A percentile compares a stretch with the other conserved stretches of the same genome.
phyloP scores from a whole-genome alignment of 768 basidiomycete species.

The Termitomyces sp. region DNA sequence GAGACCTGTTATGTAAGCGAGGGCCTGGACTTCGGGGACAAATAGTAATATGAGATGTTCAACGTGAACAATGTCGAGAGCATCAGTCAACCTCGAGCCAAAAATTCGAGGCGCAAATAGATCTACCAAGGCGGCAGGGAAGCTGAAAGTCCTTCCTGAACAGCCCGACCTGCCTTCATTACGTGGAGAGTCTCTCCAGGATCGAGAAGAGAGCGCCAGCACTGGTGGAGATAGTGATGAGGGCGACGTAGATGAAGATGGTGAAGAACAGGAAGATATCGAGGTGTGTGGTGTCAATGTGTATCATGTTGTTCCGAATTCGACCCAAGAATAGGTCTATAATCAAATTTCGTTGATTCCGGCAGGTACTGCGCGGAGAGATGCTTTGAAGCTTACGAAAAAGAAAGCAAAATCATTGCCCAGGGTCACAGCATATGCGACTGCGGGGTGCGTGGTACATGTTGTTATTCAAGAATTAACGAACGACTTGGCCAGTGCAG shows the following conservation, averaged over 20 bases:
- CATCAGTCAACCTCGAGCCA: conserved; percentile 27
- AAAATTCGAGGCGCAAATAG: conserved; percentile 71
- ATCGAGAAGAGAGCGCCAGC: conserved; percentile 39
- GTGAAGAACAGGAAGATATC: conserved; percentile 53
- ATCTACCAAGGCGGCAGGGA: conserved; percentile 77
- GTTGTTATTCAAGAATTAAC: not conserved
- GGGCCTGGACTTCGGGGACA: not conserved
- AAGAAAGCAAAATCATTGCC: conserved; percentile 91
- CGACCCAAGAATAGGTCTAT: conserved; percentile 55
- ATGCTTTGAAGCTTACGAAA: conserved; percentile 87
- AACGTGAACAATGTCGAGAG: conserved; percentile 15
- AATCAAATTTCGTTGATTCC: conserved; percentile 93
- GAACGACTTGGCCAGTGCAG: conserved; percentile 29
- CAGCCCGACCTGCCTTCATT: conserved; percentile 53
- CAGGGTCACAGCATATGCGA: conserved; percentile 94
- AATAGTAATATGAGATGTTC: not conserved
- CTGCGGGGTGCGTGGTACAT: conserved; percentile 60
- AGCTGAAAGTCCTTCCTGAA: conserved; percentile 85
- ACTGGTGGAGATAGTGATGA: conserved; percentile 66
- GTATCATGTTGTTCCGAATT: not conserved
- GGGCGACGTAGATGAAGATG: conserved; percentile 58
- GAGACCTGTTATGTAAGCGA: not conserved
- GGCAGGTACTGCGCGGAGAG: conserved; percentile 87
- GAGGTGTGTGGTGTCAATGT: conserved; percentile 38
- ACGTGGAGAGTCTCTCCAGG: conserved; percentile 24